Percentiles rank a stretch among this genome's conserved stretches.
Conservation (phyloP, 192 early-diverging fungal species). For the Backusella australiensis region DNA sequence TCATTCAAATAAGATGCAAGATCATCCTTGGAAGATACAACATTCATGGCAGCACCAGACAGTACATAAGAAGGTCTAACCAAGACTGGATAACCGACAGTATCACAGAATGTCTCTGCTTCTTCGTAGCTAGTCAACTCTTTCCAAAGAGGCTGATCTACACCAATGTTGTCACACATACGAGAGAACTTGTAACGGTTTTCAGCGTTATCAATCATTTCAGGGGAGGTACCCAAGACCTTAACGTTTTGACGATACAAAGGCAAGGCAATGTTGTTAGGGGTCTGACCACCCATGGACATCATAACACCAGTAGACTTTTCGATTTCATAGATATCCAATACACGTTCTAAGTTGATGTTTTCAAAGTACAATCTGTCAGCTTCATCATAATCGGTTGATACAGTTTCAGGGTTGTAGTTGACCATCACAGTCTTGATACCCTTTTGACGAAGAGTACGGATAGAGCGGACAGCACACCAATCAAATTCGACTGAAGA, state of each 20-base stretch:
- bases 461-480: slow-evolving; percentile 96
- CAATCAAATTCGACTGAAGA: slow-evolving; percentile 99
- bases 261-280: slow-evolving; percentile 96
- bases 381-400: slow-evolving; percentile 97
- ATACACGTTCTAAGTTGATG: slow-evolving; percentile 88
- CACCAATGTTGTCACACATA: slow-evolving; percentile 93
- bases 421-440: slow-evolving; percentile 99
- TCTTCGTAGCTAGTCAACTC: slow-evolving; percentile 89
- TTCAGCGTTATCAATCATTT: slow-evolving; percentile 96
- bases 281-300: slow-evolving; percentile 95
- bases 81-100: slow-evolving; percentile 92
- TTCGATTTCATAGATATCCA: slow-evolving; percentile 97
- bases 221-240: slow-evolving; percentile 93
- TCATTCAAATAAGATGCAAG: slow-evolving; percentile 83
- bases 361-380: slow-evolving; percentile 98
- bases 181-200: slow-evolving; percentile 98
- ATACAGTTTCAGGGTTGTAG: slow-evolving; percentile 99
- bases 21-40: slow-evolving; percentile 82
- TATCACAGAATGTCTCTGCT: slow-evolving; percentile 84
- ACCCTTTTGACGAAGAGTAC: slow-evolving; percentile 81
- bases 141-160: slow-evolving; percentile 98
- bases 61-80: slow-evolving; percentile 98
- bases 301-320: slow-evolving; percentile 85
- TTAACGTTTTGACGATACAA: slow-evolving; percentile 89
- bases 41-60: slow-evolving; percentile 98